Evolutionary conservation across 2,329 filamentous ascomycete species (phyloP), one percentile per base, ranked within the genome.

Genomic region (Podosphaera xanthii): DNA sequence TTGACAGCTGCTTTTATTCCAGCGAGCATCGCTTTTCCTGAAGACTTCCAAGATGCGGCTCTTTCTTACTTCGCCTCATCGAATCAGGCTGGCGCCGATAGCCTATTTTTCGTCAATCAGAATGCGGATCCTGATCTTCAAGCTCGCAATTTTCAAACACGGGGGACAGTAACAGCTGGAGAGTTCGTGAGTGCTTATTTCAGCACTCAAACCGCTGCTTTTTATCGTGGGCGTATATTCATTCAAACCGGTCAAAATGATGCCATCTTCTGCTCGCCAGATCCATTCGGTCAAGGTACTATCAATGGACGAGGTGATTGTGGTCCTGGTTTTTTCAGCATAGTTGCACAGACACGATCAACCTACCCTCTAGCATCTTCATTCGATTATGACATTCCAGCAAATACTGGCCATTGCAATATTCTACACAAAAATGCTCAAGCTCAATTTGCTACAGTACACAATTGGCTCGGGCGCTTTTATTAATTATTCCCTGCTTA

Each of bases 191-290:
- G 38, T 44, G 53, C 22, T 36, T 30, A 44, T 14, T 49, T 36
- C 6, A 31, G 44, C 31, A 35, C 56, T 44, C 33, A 53, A 10
- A 36, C 57, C 50, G 61, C 58, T 2, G n/a, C 58, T 7, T 8
- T 8, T 5, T 63, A 62, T 56, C 57, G 56, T 5, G 60, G 59
- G 2, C 57, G 58, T 9, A 59, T 66, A 3, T 58, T 61, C 30
- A 57, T 64, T 4, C 52, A 60, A 8, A 63, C 65, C 2, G 64
- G 62, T 6, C 57, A 63, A 48, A 40, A 62, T 30, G 63, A 65
- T 58, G 55, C 38, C 22, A 42, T 61, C 8, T 62, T 63, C 48
- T 64, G 64, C 48, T 52, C 49, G 34, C 49, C 49, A 31, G 49
- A 59, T 31, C 7, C 12, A 10, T 33, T 33, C 10, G n/a, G 42